Percentiles rank a stretch among this genome's conserved stretches.
These are phyloP conservation scores for Echeveria elegans DNA, from an alignment of 164 flowering plant genomes.

Conservation along the genomic window DNA sequence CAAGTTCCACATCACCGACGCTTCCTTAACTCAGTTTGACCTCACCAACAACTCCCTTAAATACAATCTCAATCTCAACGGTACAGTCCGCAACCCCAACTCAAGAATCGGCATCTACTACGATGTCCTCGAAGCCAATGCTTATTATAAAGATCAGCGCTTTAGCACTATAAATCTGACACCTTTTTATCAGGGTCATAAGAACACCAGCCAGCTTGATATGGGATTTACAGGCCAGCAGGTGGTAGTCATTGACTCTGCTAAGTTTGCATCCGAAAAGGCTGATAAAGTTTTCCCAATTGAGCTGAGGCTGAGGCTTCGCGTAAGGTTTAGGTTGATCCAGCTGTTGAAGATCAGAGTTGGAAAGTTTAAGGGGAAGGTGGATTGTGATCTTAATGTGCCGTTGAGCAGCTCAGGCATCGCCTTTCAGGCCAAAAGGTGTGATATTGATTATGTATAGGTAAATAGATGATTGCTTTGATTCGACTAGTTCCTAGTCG, in stretches of 20 bases:
- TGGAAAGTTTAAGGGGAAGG: constrained; percentile 3
- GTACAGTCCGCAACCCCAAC: constrained; percentile 8
- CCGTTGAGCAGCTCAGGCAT: constrained; percentile 1
- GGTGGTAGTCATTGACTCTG: neutral
- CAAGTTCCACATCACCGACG: constrained; percentile 8
- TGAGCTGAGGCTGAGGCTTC: neutral
- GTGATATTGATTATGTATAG: constrained; percentile 5
- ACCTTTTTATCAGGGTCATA: constrained; percentile 10
- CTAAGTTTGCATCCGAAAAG: neutral
- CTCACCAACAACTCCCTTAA: neutral
- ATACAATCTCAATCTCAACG: constrained; percentile 8
- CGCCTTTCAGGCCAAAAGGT: neutral
- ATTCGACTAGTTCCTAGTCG: neutral
- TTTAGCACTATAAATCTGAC: neutral
- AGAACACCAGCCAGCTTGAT: neutral
- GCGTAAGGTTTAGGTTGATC: constrained; percentile 5
- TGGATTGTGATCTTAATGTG: constrained; percentile 5
- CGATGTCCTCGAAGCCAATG: neutral
- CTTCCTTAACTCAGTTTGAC: constrained; percentile 5
- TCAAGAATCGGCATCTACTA: constrained; percentile 5
- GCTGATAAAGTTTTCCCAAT: neutral
- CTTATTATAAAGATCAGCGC: constrained; percentile 2
- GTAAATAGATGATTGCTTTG: neutral
- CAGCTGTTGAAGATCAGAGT: neutral
- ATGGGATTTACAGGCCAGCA: constrained; percentile 4